Percentiles rank a stretch among this genome's conserved stretches.
These are phyloP conservation scores for Monosporascus cannonballus DNA, from an alignment of 2,329 filamentous ascomycete species.

Conservation along the genomic window DNA sequence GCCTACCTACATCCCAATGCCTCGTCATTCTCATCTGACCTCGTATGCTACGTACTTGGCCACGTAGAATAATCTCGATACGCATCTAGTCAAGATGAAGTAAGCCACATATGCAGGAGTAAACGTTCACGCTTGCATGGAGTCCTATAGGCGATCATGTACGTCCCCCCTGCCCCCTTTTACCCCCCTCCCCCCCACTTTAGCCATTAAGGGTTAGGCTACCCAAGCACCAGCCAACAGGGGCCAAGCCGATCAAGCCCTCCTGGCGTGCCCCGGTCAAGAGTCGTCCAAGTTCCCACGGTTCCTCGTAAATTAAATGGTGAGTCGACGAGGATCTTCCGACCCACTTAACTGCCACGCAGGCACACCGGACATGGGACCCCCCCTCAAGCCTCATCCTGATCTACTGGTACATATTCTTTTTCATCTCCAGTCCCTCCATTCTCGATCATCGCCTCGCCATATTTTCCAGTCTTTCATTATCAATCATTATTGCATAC, in stretches of 20 bases:
- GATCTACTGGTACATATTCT: background rate
- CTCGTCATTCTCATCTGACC: slow-evolving; percentile 10
- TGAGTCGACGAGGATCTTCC: background rate
- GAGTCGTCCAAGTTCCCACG: background rate
- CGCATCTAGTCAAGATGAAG: slow-evolving; percentile 15
- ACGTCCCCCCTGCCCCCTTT: no score
- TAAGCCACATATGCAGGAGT: slow-evolving; percentile 3
- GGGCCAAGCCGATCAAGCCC: background rate
- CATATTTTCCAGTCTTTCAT: slow-evolving; percentile 10
- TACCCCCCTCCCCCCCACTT: no score
- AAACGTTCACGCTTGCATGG: background rate
- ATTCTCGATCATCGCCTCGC: background rate
- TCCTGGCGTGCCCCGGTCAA: background rate
- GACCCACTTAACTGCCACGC: background rate
- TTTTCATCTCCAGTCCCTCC: background rate
- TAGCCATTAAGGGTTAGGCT: no score
- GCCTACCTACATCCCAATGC: background rate
- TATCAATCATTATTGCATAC: slow-evolving; percentile 3
- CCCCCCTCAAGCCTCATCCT: background rate
- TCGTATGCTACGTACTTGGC: slow-evolving; percentile 8
- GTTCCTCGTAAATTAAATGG: background rate
- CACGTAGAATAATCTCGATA: slow-evolving; percentile 16
- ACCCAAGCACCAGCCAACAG: background rate
- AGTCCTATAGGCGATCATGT: background rate
- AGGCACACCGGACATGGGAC: background rate